Conservation (phyloP, 768 basidiomycete genomes). For the Leucogyrophana mollusca region DNA sequence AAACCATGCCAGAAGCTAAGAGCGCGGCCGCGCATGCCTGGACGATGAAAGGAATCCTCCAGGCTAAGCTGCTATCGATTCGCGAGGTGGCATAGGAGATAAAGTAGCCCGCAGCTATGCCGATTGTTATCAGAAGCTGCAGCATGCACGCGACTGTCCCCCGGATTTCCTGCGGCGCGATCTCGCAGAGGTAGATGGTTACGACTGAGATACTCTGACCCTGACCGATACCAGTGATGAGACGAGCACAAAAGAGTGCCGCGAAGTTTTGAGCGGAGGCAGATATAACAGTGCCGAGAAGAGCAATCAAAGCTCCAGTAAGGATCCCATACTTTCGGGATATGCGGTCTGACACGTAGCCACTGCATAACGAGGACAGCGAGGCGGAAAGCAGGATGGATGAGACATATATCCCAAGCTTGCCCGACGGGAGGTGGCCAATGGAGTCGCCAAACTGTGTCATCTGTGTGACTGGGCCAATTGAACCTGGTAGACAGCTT, state of each 20-base stretch:
- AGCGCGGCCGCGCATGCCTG: slow-evolving; percentile 18
- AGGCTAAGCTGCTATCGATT: slow-evolving; percentile 20
- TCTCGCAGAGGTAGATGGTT: slow-evolving; percentile 40
- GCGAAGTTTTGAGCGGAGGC: slow-evolving; percentile 33
- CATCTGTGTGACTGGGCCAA: slow-evolving; percentile 50
- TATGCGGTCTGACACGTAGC: slow-evolving; percentile 43
- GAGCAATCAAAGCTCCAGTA: slow-evolving; percentile 39
- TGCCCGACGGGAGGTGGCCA: slow-evolving; percentile 31
- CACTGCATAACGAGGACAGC: slow-evolving; percentile 37
- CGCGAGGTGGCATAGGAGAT: slow-evolving; percentile 23
- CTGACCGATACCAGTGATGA: slow-evolving; percentile 46
- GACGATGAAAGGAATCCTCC: slow-evolving; percentile 26
- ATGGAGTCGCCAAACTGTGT: slow-evolving; percentile 39
- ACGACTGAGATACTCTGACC: slow-evolving; percentile 44
- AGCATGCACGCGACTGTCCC: slow-evolving; percentile 39
- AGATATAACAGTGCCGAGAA: slow-evolving; percentile 40
- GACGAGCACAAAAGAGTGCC: slow-evolving; percentile 42
- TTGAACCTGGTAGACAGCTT: slow-evolving; percentile 21
- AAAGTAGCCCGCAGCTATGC: slow-evolving; percentile 37
- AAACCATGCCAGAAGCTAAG: slow-evolving; percentile 21
- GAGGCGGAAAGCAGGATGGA: slow-evolving; percentile 42
- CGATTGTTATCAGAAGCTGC: slow-evolving; percentile 44
- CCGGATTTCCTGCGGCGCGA: slow-evolving; percentile 40
- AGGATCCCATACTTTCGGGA: slow-evolving; percentile 46
- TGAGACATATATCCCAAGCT: slow-evolving; percentile 44